Conservation (phyloP, 83 land plant species). For the Thuja plicata region DNA sequence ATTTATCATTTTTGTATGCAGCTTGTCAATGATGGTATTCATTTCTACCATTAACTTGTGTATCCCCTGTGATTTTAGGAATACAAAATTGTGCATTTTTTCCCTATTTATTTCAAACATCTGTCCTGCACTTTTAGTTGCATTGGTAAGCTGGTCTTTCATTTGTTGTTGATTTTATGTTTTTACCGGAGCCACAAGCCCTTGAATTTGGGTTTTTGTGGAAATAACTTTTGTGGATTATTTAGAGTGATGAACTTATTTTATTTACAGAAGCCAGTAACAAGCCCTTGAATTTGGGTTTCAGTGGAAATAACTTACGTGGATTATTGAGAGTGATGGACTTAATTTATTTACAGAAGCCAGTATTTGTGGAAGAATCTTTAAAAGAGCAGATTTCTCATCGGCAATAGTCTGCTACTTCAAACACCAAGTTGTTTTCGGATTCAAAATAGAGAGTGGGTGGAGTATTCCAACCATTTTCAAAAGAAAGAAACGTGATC, state of each 20-base stretch:
- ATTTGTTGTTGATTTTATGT: not conserved
- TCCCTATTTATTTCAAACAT: not conserved
- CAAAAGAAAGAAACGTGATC: slow-evolving; percentile 14
- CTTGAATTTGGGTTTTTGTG: too few species aligned
- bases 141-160: not conserved
- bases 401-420: slow-evolving; percentile 21
- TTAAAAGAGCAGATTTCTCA: not conserved
- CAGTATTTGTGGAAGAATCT: not conserved
- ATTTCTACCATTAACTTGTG: too few species aligned
- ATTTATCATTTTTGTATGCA: slow-evolving; percentile 35
- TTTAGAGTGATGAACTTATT: too few species aligned
- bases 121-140: slow-evolving; percentile 4
- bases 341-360: not conserved
- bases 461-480: slow-evolving; percentile 17
- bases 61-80: too few species aligned
- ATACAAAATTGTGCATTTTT: not conserved
- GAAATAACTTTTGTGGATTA: too few species aligned
- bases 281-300: not conserved
- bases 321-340: not conserved
- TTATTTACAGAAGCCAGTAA: too few species aligned
- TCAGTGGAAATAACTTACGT: too few species aligned
- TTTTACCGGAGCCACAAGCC: not conserved
- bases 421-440: slow-evolving; percentile 19
- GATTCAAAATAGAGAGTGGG: slow-evolving; percentile 16
- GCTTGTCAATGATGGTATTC: slow-evolving; percentile 53